Conservation (phyloP, 2,329 filamentous ascomycete species). For the Cryphonectria parasitica region DNA sequence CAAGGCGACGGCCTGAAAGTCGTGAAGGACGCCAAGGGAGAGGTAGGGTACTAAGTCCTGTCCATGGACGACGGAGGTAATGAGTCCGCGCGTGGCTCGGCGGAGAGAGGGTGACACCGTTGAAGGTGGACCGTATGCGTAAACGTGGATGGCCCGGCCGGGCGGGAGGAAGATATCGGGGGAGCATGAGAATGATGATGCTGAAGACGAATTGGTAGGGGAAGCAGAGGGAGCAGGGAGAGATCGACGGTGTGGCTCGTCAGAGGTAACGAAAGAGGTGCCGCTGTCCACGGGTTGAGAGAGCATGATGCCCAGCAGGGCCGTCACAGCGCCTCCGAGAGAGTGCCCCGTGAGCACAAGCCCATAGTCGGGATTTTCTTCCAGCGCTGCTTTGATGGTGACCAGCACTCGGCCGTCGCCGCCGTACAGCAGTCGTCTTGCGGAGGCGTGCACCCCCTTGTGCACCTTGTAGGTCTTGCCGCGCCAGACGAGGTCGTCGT, state of each 20-base stretch:
- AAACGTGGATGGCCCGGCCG: conserved; percentile 75
- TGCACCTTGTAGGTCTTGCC: conserved; percentile 70
- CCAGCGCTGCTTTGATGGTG: conserved; percentile 67
- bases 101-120: conserved; percentile 73
- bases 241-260: conserved; percentile 48
- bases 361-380: conserved; percentile 70
- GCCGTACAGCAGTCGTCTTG: conserved; percentile 68
- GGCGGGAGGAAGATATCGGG: conserved; percentile 59
- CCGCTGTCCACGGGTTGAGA: conserved; percentile 62
- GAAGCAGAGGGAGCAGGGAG: conserved; percentile 38
- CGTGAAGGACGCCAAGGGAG: conserved; percentile 73
- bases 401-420: conserved; percentile 68
- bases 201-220: conserved; percentile 23
- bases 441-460: conserved; percentile 75
- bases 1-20: conserved; percentile 72
- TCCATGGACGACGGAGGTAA: conserved; percentile 75
- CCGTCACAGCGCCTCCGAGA: conserved; percentile 70
- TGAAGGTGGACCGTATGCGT: conserved; percentile 75
- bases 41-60: conserved; percentile 75
- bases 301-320: conserved; percentile 72
- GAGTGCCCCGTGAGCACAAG: conserved; percentile 72
- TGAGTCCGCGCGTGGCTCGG: conserved; percentile 71
- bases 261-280: conserved; percentile 66
- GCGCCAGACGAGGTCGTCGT: conserved; percentile 67
- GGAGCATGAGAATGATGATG: conserved; percentile 27